These are phyloP conservation scores for Hypoxylon sp. DNA, from an alignment of 2,329 filamentous ascomycete genomes.

Conservation along the genomic window DNA sequence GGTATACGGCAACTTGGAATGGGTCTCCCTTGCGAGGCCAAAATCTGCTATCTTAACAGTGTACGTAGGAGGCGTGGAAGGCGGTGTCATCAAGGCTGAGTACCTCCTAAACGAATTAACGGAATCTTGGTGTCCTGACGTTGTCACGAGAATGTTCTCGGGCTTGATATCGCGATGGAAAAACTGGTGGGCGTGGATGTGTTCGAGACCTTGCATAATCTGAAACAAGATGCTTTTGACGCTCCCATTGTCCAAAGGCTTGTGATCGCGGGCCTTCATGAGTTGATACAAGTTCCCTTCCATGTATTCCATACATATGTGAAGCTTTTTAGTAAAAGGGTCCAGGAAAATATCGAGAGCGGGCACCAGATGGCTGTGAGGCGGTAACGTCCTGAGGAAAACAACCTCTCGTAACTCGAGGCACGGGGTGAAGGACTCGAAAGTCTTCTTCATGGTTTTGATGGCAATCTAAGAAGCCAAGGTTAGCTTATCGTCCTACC, in stretches of 20 bases:
- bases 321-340: conserved; percentile 93
- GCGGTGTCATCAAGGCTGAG: conserved; percentile 92
- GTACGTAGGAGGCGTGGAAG: conserved; percentile 92
- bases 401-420: conserved; percentile 96
- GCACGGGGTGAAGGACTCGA: conserved; percentile 91
- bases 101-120: conserved; percentile 91
- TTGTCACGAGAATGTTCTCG: conserved; percentile 97
- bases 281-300: conserved; percentile 98
- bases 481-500: conserved; percentile 26
- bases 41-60: conserved; percentile 99
- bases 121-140: conserved; percentile 85
- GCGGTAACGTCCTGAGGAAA: conserved; percentile 90
- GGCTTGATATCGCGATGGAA: conserved; percentile 99
- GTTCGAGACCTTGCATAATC: conserved; percentile 95
- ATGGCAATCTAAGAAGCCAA: conserved; percentile 82
- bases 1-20: conserved; percentile 96
- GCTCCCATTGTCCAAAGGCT: conserved; percentile 87
- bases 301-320: conserved; percentile 99
- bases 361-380: conserved; percentile 93
- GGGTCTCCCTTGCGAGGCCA: conserved; percentile 95
- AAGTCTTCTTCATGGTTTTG: conserved; percentile 99
- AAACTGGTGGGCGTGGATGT: conserved; percentile 97
- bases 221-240: conserved; percentile 99
- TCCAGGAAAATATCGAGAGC: conserved; percentile 98
- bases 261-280: conserved; percentile 98